phyloP scores from a whole-genome alignment of 2,329 filamentous ascomycete species.

The Alternaria atra region DNA sequence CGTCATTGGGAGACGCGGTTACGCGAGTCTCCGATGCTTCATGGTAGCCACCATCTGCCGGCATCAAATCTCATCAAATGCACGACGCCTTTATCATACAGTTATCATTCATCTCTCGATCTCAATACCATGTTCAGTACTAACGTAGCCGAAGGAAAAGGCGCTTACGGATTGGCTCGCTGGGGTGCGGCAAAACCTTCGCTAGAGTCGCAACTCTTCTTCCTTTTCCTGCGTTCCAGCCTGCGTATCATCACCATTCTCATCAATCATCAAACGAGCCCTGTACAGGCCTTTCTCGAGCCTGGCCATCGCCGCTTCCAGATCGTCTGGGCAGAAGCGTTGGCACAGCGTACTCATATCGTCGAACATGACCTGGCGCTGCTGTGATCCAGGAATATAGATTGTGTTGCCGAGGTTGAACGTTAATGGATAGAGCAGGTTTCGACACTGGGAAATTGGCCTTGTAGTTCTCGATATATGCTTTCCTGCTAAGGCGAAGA shows the following conservation, averaged over 20 bases:
- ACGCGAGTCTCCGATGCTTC: background rate
- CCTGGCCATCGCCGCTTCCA: background rate
- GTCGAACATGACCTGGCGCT: background rate
- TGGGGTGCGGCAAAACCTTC: background rate
- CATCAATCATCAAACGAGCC: too few species aligned
- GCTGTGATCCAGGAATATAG: background rate
- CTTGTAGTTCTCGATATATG: too few species aligned
- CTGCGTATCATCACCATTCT: background rate
- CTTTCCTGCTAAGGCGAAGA: too few species aligned
- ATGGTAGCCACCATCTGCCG: background rate
- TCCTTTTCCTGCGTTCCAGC: background rate
- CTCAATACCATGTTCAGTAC: too few species aligned
- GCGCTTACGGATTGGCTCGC: background rate
- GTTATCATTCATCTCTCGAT: background rate
- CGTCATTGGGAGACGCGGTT: background rate
- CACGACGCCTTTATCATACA: background rate
- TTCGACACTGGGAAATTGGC: background rate
- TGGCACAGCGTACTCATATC: background rate
- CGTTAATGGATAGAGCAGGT: fast-evolving
- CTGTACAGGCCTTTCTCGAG: background rate
- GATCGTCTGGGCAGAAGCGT: background rate
- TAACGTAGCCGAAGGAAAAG: too few species aligned
- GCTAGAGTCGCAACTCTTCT: background rate
- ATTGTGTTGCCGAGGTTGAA: background rate
- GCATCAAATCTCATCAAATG: background rate